A percentile compares a stretch with the other conserved stretches of the same genome.
phyloP scores from a whole-genome alignment of 2,329 filamentous ascomycete species.

The Tolypocladium ophioglossoides region DNA sequence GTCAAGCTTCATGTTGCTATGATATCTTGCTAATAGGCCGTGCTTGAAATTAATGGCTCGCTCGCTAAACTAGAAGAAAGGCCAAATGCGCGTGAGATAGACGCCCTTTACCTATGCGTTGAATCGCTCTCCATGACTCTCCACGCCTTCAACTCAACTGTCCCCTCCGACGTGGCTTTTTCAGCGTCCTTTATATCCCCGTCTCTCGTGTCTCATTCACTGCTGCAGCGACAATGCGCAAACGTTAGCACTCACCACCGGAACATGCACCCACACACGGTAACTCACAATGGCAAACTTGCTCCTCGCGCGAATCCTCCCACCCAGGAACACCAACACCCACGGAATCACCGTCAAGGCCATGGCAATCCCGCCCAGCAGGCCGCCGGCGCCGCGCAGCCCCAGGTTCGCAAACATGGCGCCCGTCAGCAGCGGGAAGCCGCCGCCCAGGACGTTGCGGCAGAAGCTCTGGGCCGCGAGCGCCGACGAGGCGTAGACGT shows the following conservation, averaged over 20 bases:
- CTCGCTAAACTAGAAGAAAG: neutral
- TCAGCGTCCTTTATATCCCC: too few species aligned
- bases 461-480: slow-evolving; percentile 80
- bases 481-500: slow-evolving; percentile 73
- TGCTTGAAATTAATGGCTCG: neutral
- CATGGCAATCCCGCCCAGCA: slow-evolving; percentile 64
- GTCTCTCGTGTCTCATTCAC: neutral
- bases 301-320: slow-evolving; percentile 63
- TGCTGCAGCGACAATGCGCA: neutral
- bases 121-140: neutral
- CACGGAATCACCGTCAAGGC: slow-evolving; percentile 74
- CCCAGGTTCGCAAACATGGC: slow-evolving; percentile 65
- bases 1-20: too few species aligned
- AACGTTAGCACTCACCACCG: neutral
- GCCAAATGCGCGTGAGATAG: too few species aligned
- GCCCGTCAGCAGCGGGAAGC: slow-evolving; percentile 68
- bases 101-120: too few species aligned
- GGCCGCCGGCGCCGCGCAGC: slow-evolving; percentile 57
- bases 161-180: too few species aligned
- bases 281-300: slow-evolving; percentile 60
- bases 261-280: too few species aligned
- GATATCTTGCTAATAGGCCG: neutral
- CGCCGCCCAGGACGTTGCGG: slow-evolving; percentile 70
- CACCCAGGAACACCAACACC: slow-evolving; percentile 71
- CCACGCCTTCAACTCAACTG: neutral